Evolutionary conservation across 2,329 filamentous ascomycete genomes (phyloP).

Genomic region (Fusarium pseudocircinatum): DNA sequence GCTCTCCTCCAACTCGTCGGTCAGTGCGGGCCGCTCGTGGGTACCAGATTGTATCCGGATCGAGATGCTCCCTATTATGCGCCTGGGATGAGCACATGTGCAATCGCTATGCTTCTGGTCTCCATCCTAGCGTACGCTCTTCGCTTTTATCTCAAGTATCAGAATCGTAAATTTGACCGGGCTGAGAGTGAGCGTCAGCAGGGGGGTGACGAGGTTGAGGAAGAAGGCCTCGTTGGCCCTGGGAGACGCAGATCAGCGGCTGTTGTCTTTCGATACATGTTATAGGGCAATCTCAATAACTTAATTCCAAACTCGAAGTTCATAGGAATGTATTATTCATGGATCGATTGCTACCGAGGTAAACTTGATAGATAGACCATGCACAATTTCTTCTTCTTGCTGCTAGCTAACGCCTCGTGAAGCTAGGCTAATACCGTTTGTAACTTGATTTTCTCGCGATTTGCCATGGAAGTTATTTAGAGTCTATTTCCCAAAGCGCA

Average conservation of each 20-base stretch:
- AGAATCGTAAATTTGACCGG: constrained; percentile 59
- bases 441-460: neutral
- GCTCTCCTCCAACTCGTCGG: constrained; percentile 84
- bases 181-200: constrained; percentile 42
- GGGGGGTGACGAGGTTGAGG: constrained; percentile 46
- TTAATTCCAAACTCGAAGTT: neutral
- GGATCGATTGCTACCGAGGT: neutral
- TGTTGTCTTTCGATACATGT: constrained; percentile 57
- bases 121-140: constrained; percentile 64
- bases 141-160: constrained; percentile 61
- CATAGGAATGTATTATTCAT: neutral
- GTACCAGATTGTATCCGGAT: constrained; percentile 71
- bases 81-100: constrained; percentile 70
- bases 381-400: constrained; percentile 13
- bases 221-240: constrained; percentile 53
- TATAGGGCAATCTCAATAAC: constrained; percentile 44
- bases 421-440: neutral
- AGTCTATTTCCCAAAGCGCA: constrained; percentile 39
- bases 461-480: neutral
- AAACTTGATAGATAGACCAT: constrained; percentile 17
- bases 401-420: constrained; percentile 20
- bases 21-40: constrained; percentile 80
- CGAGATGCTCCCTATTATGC: constrained; percentile 69
- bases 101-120: constrained; percentile 69
- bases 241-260: constrained; percentile 33